These are phyloP conservation scores for Silene noctiflora DNA, from an alignment of 179 eudicot genomes.

Conservation along the genomic window DNA sequence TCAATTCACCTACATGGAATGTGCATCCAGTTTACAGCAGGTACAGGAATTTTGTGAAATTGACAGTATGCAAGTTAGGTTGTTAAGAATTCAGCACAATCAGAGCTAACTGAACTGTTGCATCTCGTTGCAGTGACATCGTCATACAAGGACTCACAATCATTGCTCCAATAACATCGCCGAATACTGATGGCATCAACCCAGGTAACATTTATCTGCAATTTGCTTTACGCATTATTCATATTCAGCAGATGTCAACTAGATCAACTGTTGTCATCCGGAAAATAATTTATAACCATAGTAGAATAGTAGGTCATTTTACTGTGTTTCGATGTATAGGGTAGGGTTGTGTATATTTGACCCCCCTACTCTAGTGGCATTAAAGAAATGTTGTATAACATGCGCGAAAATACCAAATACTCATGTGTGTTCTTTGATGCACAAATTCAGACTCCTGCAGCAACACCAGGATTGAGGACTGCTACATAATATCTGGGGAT, in stretches of 20 bases:
- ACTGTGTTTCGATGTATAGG: no score
- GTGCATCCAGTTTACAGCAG: conserved; percentile 24
- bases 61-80: background rate
- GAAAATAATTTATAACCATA: no score
- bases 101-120: background rate
- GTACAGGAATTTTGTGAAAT: background rate
- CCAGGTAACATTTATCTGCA: background rate
- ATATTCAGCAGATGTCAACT: no score
- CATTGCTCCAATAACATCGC: conserved; percentile 16
- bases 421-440: background rate
- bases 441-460: conserved; percentile 37
- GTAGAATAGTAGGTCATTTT: no score
- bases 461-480: conserved; percentile 47
- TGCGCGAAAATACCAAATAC: background rate
- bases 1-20: conserved; percentile 21
- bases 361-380: no score
- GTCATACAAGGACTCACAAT: conserved; percentile 21
- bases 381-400: no score
- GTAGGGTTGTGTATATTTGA: no score
- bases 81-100: background rate
- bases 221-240: background rate
- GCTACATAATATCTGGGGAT: conserved; percentile 58
- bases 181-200: conserved; percentile 21
- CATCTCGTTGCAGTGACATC: conserved; percentile 16
- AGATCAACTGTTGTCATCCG: no score